Percentiles rank a stretch among this genome's conserved stretches.
phyloP scores from a whole-genome alignment of 257 asterid genomes.

The Penstemon barbatus region DNA sequence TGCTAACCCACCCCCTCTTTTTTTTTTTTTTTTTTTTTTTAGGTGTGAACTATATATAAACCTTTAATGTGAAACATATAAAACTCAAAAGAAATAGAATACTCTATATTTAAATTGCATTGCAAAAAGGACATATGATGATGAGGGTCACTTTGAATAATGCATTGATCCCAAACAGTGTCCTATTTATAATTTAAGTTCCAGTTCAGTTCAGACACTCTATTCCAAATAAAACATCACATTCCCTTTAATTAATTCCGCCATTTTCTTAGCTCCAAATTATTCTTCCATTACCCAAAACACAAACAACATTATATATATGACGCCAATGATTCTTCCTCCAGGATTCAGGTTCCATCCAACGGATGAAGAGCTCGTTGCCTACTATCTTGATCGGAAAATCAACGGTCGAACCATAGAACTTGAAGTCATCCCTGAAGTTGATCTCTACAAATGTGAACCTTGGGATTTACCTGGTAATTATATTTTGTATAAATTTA shows the following conservation, averaged over 20 bases:
- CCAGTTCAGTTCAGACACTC: slow-evolving; percentile 19
- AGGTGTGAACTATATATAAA: neutral
- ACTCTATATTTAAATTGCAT: slow-evolving; percentile 22
- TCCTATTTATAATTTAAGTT: slow-evolving; percentile 30
- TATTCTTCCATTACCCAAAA: neutral
- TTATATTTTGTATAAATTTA: neutral
- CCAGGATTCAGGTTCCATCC: slow-evolving; percentile 79
- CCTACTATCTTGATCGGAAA: slow-evolving; percentile 64
- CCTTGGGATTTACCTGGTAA: slow-evolving; percentile 81
- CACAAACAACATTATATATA: slow-evolving; percentile 11
- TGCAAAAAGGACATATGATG: slow-evolving; percentile 46
- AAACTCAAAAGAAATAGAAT: neutral
- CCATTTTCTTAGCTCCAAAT: neutral
- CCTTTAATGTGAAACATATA: slow-evolving; percentile 22
- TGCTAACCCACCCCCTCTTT: too few species aligned
- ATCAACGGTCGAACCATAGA: slow-evolving; percentile 70
- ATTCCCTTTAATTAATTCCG: neutral
- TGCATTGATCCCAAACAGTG: slow-evolving; percentile 48
- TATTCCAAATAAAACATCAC: neutral
- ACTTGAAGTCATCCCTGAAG: slow-evolving; percentile 69
- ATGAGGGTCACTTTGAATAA: slow-evolving; percentile 49
- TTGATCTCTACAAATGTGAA: slow-evolving; percentile 72
- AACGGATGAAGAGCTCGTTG: slow-evolving; percentile 72
- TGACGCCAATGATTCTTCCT: slow-evolving; percentile 66
- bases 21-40: too few species aligned